Evolutionary conservation across 495 filamentous ascomycete genomes (phyloP).

Genomic region (Trichocladium antarcticum): DNA sequence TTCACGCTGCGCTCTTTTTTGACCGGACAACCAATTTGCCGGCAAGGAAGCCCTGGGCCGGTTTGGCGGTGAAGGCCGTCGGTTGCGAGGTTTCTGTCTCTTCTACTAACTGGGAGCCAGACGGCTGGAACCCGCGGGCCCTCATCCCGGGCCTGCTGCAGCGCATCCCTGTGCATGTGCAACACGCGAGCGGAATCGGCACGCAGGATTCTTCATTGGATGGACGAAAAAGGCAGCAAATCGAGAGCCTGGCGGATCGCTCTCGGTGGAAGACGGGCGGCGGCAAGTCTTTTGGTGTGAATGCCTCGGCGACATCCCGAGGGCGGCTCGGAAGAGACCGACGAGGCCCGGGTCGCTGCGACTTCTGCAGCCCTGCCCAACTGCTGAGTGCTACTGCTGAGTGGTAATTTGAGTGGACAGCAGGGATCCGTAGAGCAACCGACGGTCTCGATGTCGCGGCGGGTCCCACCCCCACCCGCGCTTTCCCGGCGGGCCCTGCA

Average conservation of each 20-base stretch:
- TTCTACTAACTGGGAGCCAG: neutral
- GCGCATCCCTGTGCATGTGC: too few species aligned
- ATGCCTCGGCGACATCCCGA: too few species aligned
- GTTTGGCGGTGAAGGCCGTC: conserved; percentile 10
- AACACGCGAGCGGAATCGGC: neutral
- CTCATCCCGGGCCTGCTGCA: too few species aligned
- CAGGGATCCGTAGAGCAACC: too few species aligned
- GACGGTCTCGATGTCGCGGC: neutral
- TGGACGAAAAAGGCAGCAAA: too few species aligned
- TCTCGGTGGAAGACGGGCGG: too few species aligned
- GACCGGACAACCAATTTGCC: neutral
- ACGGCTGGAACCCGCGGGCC: neutral
- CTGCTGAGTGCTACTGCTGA: neutral
- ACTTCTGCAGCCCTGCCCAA: conserved; percentile 5
- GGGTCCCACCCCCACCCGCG: neutral
- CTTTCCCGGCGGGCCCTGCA: neutral
- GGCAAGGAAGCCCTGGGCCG: neutral
- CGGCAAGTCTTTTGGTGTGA: too few species aligned
- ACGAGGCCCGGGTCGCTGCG: too few species aligned
- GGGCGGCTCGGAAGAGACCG: too few species aligned
- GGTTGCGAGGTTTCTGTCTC: neutral
- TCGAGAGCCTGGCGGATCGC: too few species aligned
- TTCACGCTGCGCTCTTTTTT: neutral
- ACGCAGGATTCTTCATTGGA: too few species aligned
- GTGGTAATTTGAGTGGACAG: neutral